Conservation (phyloP, 441 rosid genomes). For the Eutrema salsugineum region DNA sequence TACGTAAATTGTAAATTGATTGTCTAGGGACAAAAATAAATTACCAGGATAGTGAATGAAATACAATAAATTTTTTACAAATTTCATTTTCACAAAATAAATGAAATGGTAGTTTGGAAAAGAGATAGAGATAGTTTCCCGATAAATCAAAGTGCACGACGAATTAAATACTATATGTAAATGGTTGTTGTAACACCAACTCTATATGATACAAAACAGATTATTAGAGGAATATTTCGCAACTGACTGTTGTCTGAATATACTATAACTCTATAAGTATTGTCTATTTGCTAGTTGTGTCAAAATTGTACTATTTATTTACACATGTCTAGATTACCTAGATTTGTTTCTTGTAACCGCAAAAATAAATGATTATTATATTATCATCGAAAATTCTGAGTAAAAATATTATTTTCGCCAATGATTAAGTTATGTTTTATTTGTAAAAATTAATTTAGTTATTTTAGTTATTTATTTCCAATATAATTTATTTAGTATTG, state of each 20-base stretch:
- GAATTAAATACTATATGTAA: neutral
- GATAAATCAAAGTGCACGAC: neutral
- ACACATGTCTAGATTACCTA: neutral
- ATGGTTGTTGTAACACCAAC: neutral
- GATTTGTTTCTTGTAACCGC: too few species aligned
- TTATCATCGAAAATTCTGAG: too few species aligned
- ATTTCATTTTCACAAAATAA: neutral
- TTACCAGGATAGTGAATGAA: too few species aligned
- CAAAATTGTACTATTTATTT: neutral
- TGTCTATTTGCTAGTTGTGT: neutral
- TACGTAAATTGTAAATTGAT: neutral
- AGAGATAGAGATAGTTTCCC: neutral
- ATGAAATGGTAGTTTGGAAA: neutral
- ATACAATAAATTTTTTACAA: neutral
- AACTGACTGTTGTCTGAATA: neutral
- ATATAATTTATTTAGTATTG: too few species aligned
- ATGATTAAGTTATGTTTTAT: too few species aligned
- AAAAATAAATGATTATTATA: too few species aligned
- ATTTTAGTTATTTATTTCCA: too few species aligned
- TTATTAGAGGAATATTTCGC: neutral
- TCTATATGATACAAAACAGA: neutral
- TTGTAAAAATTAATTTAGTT: too few species aligned
- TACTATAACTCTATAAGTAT: too few species aligned
- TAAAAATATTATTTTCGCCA: too few species aligned
- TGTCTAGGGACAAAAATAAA: neutral